A percentile compares a stretch with the other conserved stretches of the same genome.
Conservation (phyloP, 1,139 yeast species). For the Suhomyces coccinellae region DNA sequence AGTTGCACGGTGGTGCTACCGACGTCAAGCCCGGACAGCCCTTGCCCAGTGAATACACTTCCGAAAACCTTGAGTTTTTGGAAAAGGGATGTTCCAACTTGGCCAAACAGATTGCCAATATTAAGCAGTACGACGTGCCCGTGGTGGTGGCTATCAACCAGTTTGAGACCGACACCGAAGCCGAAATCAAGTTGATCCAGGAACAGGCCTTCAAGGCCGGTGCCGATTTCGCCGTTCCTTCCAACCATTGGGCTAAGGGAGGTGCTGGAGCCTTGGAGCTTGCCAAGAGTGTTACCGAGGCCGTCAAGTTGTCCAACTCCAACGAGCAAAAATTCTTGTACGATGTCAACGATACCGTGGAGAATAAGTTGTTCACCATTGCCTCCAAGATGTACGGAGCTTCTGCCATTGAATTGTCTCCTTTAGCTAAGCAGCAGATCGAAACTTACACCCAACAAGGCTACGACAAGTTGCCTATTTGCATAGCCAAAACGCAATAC, state of each 20-base stretch:
- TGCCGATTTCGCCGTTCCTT: slow-evolving; percentile 70
- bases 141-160: slow-evolving; percentile 80
- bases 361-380: slow-evolving; percentile 61
- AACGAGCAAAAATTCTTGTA: slow-evolving; percentile 56
- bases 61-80: slow-evolving; percentile 66
- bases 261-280: slow-evolving; percentile 71
- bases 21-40: slow-evolving; percentile 82
- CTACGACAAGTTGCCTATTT: slow-evolving; percentile 87
- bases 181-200: slow-evolving; percentile 64
- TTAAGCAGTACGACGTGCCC: slow-evolving; percentile 69
- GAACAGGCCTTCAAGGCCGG: slow-evolving; percentile 69
- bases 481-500: slow-evolving; percentile 98
- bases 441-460: slow-evolving; percentile 87
- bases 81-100: slow-evolving; percentile 67
- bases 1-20: slow-evolving; percentile 82
- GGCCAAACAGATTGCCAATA: slow-evolving; percentile 73
- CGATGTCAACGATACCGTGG: slow-evolving; percentile 60
- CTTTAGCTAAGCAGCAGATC: slow-evolving; percentile 81
- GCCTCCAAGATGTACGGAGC: slow-evolving; percentile 88
- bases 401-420: slow-evolving; percentile 79
- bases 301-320: slow-evolving; percentile 41
- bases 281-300: slow-evolving; percentile 68
- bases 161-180: slow-evolving; percentile 69
- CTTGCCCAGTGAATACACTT: slow-evolving; percentile 64
- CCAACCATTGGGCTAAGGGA: slow-evolving; percentile 83